Conservation (phyloP, 148 eudicot genomes). For the Camellia lanceoleosa region DNA sequence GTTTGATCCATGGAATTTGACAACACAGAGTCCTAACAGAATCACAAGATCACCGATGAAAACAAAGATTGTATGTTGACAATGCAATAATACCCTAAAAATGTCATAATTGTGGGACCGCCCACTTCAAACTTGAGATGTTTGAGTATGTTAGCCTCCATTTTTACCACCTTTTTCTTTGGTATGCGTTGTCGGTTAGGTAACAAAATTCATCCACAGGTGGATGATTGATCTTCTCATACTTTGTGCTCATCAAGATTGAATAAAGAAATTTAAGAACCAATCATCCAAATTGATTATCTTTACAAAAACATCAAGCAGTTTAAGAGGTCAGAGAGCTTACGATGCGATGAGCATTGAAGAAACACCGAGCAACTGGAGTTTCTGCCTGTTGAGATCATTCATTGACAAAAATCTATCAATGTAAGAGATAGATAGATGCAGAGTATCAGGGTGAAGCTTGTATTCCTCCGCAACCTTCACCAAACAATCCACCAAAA, state of each 20-base stretch:
- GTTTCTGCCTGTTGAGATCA: slow-evolving; percentile 43
- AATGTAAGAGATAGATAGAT: slow-evolving; percentile 55
- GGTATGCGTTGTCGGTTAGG: slow-evolving; percentile 81
- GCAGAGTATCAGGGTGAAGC: not conserved
- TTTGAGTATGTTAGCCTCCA: slow-evolving; percentile 79
- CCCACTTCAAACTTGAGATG: slow-evolving; percentile 67
- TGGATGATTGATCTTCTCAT: slow-evolving; percentile 78
- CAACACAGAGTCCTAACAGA: too few relatives aligned
- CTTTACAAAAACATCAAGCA: too few relatives aligned
- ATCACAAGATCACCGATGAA: too few relatives aligned
- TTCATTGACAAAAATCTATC: slow-evolving; percentile 62
- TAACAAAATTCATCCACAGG: slow-evolving; percentile 69
- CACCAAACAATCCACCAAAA: too few relatives aligned
- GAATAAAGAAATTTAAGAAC: not conserved
- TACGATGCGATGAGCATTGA: slow-evolving; percentile 91
- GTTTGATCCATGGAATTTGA: too few relatives aligned
- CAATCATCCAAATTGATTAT: not conserved
- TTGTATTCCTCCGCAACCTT: too few relatives aligned
- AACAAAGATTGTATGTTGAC: not conserved
- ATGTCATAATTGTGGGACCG: slow-evolving; percentile 63
- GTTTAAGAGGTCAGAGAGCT: slow-evolving; percentile 19
- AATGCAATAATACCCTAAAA: slow-evolving; percentile 42
- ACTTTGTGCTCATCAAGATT: slow-evolving; percentile 42
- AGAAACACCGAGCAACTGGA: slow-evolving; percentile 80
- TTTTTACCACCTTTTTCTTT: slow-evolving; percentile 69